These are phyloP conservation scores for Panicum hallii DNA, from an alignment of 202 grass and related monocot species.

Conservation along the genomic window DNA sequence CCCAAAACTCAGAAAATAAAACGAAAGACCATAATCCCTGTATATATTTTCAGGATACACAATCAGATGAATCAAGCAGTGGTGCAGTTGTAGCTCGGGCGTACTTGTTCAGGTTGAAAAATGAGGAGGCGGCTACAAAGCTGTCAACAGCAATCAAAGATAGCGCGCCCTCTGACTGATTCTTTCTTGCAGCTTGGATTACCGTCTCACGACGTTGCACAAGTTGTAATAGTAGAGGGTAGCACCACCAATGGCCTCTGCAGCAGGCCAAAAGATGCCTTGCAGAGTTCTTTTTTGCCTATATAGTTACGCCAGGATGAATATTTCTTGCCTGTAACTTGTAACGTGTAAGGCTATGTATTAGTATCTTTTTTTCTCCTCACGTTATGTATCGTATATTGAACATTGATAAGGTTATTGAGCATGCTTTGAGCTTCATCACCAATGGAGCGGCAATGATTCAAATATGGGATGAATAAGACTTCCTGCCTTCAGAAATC, in stretches of 20 bases:
- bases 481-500: neutral
- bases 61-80: conserved; percentile 41
- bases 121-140: conserved; percentile 68
- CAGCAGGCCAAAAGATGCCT: conserved; percentile 26
- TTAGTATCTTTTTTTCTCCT: neutral
- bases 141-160: conserved; percentile 79
- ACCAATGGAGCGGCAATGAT: neutral
- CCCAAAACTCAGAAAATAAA: neutral
- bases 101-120: conserved; percentile 78
- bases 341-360: conserved; percentile 22
- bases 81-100: conserved; percentile 58
- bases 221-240: conserved; percentile 21
- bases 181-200: neutral
- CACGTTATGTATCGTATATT: neutral
- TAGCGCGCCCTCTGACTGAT: conserved; percentile 64
- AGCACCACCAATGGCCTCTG: neutral
- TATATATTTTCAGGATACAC: conserved; percentile 54
- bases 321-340: neutral
- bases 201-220: conserved; percentile 12
- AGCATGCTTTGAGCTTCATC: neutral
- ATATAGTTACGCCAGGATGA: conserved; percentile 13
- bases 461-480: neutral
- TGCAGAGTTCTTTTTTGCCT: conserved; percentile 39
- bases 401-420: neutral
- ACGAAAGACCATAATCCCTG: neutral